Conservation (phyloP, 179 eudicot genomes). For the Silene noctiflora region DNA sequence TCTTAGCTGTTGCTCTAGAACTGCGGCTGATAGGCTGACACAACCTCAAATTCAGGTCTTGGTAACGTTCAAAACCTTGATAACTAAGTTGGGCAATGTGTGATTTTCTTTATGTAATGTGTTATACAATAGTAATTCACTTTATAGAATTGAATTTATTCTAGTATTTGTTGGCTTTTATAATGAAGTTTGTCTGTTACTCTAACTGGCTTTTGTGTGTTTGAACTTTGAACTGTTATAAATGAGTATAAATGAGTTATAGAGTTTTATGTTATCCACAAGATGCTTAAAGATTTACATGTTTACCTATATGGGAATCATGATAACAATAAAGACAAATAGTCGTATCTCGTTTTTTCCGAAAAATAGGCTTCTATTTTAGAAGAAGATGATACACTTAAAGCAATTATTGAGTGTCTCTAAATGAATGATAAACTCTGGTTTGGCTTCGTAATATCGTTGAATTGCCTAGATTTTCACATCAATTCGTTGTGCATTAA, state of each 20-base stretch:
- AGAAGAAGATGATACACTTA: no score
- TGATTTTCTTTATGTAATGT: not conserved
- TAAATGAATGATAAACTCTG: not conserved
- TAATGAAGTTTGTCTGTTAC: not conserved
- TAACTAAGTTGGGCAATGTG: no score
- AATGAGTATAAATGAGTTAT: not conserved
- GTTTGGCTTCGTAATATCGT: not conserved
- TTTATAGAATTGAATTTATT: not conserved
- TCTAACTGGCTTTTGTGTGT: not conserved
- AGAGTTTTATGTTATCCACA: not conserved
- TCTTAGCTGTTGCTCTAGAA: no score
- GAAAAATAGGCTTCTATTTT: not conserved
- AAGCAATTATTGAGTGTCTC: no score
- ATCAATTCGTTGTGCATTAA: constrained; percentile 5
- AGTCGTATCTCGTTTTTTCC: not conserved
- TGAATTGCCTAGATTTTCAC: not conserved
- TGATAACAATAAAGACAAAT: constrained; percentile 4
- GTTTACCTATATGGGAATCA: not conserved
- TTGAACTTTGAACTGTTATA: not conserved
- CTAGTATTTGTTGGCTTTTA: not conserved
- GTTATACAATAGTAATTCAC: not conserved
- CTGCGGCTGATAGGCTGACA: no score
- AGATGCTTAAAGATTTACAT: not conserved
- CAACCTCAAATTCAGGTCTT: no score
- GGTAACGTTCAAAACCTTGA: no score